These are phyloP conservation scores for Amaranthus hypochondriacus DNA, from an alignment of 148 eudicot species.

Conservation along the genomic window DNA sequence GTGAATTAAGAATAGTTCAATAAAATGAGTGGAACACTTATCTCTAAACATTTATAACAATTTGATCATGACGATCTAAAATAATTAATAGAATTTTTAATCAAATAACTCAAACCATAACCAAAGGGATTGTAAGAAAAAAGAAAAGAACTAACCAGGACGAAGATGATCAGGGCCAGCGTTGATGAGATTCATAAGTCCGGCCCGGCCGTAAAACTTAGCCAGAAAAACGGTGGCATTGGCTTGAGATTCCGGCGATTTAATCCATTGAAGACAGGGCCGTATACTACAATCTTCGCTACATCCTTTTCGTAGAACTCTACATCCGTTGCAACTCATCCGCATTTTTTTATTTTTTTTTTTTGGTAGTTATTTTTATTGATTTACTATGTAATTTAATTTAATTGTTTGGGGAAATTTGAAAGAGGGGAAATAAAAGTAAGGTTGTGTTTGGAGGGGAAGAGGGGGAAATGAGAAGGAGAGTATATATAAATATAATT, in stretches of 20 bases:
- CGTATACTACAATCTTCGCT: slow-evolving; percentile 62
- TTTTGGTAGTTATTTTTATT: slow-evolving; percentile 4
- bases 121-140: no score
- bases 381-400: neutral
- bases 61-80: no score
- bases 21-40: no score
- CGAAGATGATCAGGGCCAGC: slow-evolving; percentile 70
- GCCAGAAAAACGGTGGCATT: slow-evolving; percentile 84
- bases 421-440: neutral
- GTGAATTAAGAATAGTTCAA: no score
- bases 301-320: slow-evolving; percentile 76
- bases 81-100: neutral
- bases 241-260: slow-evolving; percentile 62
- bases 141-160: slow-evolving; percentile 43
- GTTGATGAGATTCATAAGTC: slow-evolving; percentile 69
- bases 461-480: neutral
- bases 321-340: slow-evolving; percentile 83
- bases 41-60: no score
- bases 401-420: neutral
- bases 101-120: neutral
- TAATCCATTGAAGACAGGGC: slow-evolving; percentile 79
- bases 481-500: slow-evolving; percentile 2
- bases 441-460: slow-evolving; percentile 2
- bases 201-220: slow-evolving; percentile 92
- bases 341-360: slow-evolving; percentile 37